Evolutionary conservation across 164 flowering plant genomes (phyloP), one percentile per base, ranked within the genome.

Genomic region (Hamamelis virginiana): DNA sequence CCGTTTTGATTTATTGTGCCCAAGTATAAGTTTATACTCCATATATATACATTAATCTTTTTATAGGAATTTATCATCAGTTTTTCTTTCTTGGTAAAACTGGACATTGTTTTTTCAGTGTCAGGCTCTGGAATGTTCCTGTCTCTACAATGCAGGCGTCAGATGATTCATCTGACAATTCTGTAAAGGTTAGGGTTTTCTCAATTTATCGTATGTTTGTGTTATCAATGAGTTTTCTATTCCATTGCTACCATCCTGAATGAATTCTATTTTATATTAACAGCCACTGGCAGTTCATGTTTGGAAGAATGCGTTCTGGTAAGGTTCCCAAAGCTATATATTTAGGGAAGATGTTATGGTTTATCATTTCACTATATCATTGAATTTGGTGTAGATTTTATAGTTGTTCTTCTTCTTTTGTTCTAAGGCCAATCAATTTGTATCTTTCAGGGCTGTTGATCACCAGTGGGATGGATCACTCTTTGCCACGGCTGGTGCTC

Each of bases 401-500:
- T 10, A 10, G 27, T 21, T 28, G 13, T 22, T 33, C 18, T 70
- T 62, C 21, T 50, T 25, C 25, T 16, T 43, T n/a, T 56, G 51
- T 55, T 45, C 25, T 56, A 51, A 51, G 19, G 21, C 59, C 15
- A 25, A n/a, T 53, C 58, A 8, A 21, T 38, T 44, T 47, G 28
- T 47, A 6, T 12, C 19, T 72, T 72, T 45, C 74, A 92, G 96
- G 88, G 96, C 85, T 68, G 95, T 88, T 72, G 98, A 95, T 84
- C 97, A 95, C 77, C 93, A 92, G 69, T 87, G 89, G 87, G 87
- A 82, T 48, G 92, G 90, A 78, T 80, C 80, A 62, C 85, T 84
- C 28, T 95, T 95, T 85, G 98, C 98, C 47, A 95, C 99, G 51
- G 98, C 87, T 74, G 97, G 99, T 65, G 93, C 93, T 70, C 91